Conservation (phyloP, 768 basidiomycete species). For the Leccinum aurantiacum region DNA sequence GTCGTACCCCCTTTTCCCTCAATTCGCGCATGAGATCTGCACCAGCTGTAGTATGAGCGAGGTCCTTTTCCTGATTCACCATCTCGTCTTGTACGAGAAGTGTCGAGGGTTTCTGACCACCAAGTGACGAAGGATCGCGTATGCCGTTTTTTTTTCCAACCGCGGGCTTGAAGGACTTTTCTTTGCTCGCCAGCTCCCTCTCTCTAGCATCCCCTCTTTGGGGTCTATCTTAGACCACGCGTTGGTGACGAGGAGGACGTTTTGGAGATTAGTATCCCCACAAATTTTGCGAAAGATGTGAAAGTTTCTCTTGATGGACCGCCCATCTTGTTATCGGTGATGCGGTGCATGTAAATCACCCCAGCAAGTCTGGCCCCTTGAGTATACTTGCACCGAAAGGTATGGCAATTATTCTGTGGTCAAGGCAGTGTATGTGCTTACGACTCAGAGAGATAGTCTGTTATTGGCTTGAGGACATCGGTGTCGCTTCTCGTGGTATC, state of each 20-base stretch:
- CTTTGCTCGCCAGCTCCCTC: slow-evolving; percentile 39
- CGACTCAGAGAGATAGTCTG: slow-evolving; percentile 32
- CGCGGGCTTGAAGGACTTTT: slow-evolving; percentile 50
- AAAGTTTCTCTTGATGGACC: slow-evolving; percentile 50
- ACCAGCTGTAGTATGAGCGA: slow-evolving; percentile 54
- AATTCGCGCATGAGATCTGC: slow-evolving; percentile 49
- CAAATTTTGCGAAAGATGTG: slow-evolving; percentile 52
- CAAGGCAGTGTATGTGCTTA: slow-evolving; percentile 14
- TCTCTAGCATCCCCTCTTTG: slow-evolving; percentile 41
- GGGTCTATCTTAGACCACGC: slow-evolving; percentile 48
- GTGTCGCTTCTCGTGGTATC: slow-evolving; percentile 49
- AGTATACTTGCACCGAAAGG: slow-evolving; percentile 24
- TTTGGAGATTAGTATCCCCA: slow-evolving; percentile 45
- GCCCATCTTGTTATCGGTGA: slow-evolving; percentile 48
- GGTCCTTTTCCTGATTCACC: slow-evolving; percentile 46
- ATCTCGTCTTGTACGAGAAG: slow-evolving; percentile 57
- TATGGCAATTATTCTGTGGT: neutral
- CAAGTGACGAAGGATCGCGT: slow-evolving; percentile 43
- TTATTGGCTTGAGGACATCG: slow-evolving; percentile 46
- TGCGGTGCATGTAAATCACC: slow-evolving; percentile 54
- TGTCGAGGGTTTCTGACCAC: slow-evolving; percentile 38
- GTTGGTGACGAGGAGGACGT: slow-evolving; percentile 51
- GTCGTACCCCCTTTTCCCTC: slow-evolving; percentile 42
- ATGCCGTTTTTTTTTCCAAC: slow-evolving; percentile 40
- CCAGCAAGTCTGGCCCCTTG: slow-evolving; percentile 34